Evolutionary conservation across 163 green algal species (phyloP), one percentile per base, ranked within the genome.

Genomic region (Chlamydomonas reinhardtii): DNA sequence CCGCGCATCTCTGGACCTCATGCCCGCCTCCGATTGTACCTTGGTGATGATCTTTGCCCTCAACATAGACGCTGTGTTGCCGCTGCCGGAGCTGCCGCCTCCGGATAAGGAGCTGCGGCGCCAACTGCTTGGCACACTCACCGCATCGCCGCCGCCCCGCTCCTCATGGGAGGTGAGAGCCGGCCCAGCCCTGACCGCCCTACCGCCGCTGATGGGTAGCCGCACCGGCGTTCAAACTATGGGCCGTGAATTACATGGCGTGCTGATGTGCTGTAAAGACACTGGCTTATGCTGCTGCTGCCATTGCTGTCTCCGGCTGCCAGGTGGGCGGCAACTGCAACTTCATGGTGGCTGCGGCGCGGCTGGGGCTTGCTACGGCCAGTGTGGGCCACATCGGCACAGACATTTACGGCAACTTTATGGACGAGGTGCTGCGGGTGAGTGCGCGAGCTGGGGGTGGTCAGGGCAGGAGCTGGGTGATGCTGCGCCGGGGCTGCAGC

Each of bases 261-360:
- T n/a, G n/a, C n/a, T n/a, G n/a, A n/a, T n/a, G n/a, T n/a, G n/a
- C n/a, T n/a, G n/a, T n/a, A n/a, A n/a, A n/a, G n/a, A n/a, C n/a
- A n/a, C n/a, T n/a, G n/a, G n/a, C n/a, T n/a, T n/a, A n/a, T n/a
- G n/a, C n/a, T n/a, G n/a, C n/a, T n/a, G n/a, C n/a, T n/a, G n/a
- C n/a, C n/a, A n/a, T n/a, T n/a, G n/a, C n/a, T n/a, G n/a, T 48
- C 39, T 5, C 39, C 39, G 39, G 39, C 39, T 8, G 39, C 39
- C 76, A 98, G 90, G 93, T 97, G 14, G 97, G 97, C 22, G 97
- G 95, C 56, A 97, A 94, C 88, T 94, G 91, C 77, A 99, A 99
- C 90, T 97, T 97, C 56, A 91, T 97, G 61, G 97, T 99, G 48
- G 96, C 97, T 29, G 97, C 94, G 11, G 87, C 93, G 0, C 85